Evolutionary conservation across 78 protist species (phyloP).

Genomic region (Speleostelium caveatum): DNA sequence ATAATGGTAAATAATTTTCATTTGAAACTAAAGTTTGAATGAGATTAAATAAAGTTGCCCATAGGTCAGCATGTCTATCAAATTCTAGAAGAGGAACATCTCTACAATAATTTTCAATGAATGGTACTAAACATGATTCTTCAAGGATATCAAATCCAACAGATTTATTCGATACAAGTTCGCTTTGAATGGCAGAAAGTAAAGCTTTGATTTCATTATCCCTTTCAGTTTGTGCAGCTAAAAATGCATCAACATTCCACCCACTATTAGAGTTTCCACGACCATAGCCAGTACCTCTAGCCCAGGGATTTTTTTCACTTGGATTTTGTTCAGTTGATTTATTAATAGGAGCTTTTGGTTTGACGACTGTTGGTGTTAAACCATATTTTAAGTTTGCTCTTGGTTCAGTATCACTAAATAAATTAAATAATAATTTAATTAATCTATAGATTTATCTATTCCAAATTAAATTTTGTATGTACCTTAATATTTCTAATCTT

Average conservation of each 20-base stretch:
- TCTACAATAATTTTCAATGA: constrained; percentile 66
- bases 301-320: constrained; percentile 44
- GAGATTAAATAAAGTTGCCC: constrained; percentile 28
- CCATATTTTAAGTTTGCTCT: constrained; percentile 75
- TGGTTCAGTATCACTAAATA: constrained; percentile 53
- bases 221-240: constrained; percentile 71
- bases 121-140: constrained; percentile 74
- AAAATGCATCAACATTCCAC: constrained; percentile 72
- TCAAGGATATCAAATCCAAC: constrained; percentile 59
- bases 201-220: constrained; percentile 55
- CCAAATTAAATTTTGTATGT: too few species aligned
- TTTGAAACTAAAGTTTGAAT: not conserved
- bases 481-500: constrained; percentile 50
- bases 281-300: constrained; percentile 87
- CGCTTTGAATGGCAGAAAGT: constrained; percentile 28
- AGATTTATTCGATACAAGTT: not conserved
- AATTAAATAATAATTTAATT: too few species aligned
- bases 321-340: not conserved
- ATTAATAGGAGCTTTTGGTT: constrained; percentile 6
- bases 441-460: too few species aligned
- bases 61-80: constrained; percentile 69
- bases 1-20: constrained; percentile 39
- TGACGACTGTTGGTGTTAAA: constrained; percentile 5
- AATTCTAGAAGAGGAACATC: constrained; percentile 73
- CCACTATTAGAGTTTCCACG: constrained; percentile 19